phyloP scores from a whole-genome alignment of 257 asterid species.

The Gentiana straminea region DNA sequence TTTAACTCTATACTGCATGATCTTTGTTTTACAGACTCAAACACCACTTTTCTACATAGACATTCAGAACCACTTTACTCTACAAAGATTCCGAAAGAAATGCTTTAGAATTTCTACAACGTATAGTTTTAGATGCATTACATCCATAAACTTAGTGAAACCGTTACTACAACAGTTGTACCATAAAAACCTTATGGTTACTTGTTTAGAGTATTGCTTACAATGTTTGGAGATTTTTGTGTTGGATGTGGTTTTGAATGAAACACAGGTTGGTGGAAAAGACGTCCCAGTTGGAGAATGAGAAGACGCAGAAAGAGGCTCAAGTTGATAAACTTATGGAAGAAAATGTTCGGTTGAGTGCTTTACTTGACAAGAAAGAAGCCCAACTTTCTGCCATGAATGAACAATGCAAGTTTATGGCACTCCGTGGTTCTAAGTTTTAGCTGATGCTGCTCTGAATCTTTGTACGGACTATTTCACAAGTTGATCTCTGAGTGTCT shows the following conservation, averaged over 20 bases:
- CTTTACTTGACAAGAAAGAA: constrained; percentile 87
- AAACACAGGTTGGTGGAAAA: constrained; percentile 63
- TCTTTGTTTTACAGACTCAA: too few species aligned
- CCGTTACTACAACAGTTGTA: too few species aligned
- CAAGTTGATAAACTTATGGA: constrained; percentile 91
- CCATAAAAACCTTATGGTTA: too few species aligned
- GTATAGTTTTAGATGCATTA: too few species aligned
- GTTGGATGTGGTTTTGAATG: constrained; percentile 16
- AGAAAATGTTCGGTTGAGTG: constrained; percentile 62
- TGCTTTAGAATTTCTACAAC: too few species aligned
- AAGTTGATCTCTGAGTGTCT: too few species aligned
- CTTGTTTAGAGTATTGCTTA: too few species aligned
- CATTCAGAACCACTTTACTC: too few species aligned
- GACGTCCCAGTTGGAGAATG: constrained; percentile 73
- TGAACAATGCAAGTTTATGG: constrained; percentile 97
- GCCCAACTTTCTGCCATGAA: constrained; percentile 98
- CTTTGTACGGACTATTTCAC: too few species aligned
- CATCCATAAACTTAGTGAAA: too few species aligned
- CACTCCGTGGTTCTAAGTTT: constrained; percentile 28
- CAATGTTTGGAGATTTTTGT: background rate
- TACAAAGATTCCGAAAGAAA: too few species aligned
- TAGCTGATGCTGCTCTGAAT: background rate
- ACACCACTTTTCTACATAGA: too few species aligned
- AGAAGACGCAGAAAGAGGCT: constrained; percentile 82
- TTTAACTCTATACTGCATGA: background rate